Evolutionary conservation across 352 stramenopile species (phyloP).

Genomic region (Phytophthora crassamura): DNA sequence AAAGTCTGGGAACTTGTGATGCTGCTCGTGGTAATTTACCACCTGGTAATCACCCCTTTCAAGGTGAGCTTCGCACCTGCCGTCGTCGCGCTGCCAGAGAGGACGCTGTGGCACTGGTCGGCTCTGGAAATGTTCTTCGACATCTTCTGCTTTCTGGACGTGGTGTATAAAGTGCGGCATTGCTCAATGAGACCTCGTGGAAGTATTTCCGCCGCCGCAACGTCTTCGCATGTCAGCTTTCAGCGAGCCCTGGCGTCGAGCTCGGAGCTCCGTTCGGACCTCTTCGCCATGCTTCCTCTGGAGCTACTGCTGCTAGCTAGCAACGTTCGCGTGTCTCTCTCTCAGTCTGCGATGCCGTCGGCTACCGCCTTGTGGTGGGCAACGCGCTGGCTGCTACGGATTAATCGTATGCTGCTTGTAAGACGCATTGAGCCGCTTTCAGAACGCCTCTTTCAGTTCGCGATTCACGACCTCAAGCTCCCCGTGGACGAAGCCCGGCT

Average conservation of each 20-base stretch:
- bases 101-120: slow-evolving; percentile 42
- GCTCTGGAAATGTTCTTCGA: slow-evolving; percentile 58
- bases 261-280: slow-evolving; percentile 40
- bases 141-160: slow-evolving; percentile 47
- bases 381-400: slow-evolving; percentile 51
- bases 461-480: slow-evolving; percentile 64
- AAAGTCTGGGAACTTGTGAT: slow-evolving; percentile 63
- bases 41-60: slow-evolving; percentile 48
- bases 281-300: slow-evolving; percentile 51
- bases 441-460: slow-evolving; percentile 63
- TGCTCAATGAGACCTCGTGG: slow-evolving; percentile 22
- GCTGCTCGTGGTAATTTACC: slow-evolving; percentile 54
- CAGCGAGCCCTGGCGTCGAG: slow-evolving; percentile 12
- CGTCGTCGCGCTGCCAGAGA: slow-evolving; percentile 30
- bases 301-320: slow-evolving; percentile 45
- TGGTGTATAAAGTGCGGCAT: slow-evolving; percentile 41
- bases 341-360: neutral
- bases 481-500: slow-evolving; percentile 49
- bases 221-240: neutral
- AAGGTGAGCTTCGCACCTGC: slow-evolving; percentile 65
- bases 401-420: slow-evolving; percentile 64
- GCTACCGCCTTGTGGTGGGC: slow-evolving; percentile 39
- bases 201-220: slow-evolving; percentile 1
- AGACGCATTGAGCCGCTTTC: slow-evolving; percentile 49
- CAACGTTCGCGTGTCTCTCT: slow-evolving; percentile 18